phyloP scores from a whole-genome alignment of 2,329 filamentous ascomycete genomes.

The Phaeophleospora eucalypticola region DNA sequence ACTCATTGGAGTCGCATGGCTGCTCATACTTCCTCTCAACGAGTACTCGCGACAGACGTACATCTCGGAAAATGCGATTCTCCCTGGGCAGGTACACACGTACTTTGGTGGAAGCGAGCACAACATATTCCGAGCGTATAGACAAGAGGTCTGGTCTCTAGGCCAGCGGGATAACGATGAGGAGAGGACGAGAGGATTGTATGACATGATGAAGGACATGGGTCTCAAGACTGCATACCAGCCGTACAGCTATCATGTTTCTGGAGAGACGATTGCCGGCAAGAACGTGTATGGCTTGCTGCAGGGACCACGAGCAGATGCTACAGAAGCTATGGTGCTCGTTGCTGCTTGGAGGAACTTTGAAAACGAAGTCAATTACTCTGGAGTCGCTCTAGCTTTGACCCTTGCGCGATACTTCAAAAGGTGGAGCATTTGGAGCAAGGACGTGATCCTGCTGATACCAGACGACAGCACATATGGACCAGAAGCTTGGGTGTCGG shows the following conservation, averaged over 20 bases:
- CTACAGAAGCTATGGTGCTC: conserved; percentile 92
- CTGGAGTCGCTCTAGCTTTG: conserved; percentile 79
- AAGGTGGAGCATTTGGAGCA: conserved; percentile 96
- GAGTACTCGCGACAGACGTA: conserved; percentile 90
- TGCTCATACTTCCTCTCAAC: conserved; percentile 83
- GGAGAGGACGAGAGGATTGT: conserved; percentile 52
- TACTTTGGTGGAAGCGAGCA: conserved; percentile 97
- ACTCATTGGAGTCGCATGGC: conserved; percentile 79
- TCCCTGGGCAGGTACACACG: conserved; percentile 94
- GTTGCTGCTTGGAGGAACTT: conserved; percentile 85
- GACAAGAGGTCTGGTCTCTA: conserved; percentile 71
- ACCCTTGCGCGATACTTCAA: conserved; percentile 94
- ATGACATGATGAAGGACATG: conserved; percentile 68
- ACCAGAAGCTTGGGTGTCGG: conserved; percentile 94
- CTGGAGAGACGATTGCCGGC: conserved; percentile 68
- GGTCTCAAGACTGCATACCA: conserved; percentile 86
- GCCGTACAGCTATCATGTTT: conserved; percentile 78
- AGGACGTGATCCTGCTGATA: conserved; percentile 91
- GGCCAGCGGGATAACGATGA: conserved; percentile 39
- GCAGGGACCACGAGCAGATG: conserved; percentile 89
- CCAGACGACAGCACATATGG: conserved; percentile 85
- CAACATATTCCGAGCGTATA: conserved; percentile 86
- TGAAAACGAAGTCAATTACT: conserved; percentile 72
- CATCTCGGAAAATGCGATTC: conserved; percentile 92
- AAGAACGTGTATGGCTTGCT: conserved; percentile 93